phyloP scores from a whole-genome alignment of 345 rosid genomes.

The Eutrema yunnanense region DNA sequence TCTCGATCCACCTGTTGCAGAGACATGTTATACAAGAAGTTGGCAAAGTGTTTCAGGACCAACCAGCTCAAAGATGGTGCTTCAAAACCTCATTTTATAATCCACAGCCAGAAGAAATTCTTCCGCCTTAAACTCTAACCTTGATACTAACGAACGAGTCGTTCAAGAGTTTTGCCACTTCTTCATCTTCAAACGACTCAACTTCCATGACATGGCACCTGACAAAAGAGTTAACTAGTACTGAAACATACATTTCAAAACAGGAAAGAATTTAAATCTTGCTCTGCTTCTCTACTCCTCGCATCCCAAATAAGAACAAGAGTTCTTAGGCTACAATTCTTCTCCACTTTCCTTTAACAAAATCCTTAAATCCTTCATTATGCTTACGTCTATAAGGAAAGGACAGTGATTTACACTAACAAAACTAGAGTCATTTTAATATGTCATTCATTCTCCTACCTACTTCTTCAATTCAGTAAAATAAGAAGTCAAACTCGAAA shows the following conservation, averaged over 20 bases:
- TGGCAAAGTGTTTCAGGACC: not conserved
- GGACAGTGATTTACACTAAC: not conserved
- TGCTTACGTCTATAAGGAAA: not conserved
- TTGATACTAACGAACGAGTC: constrained; percentile 78
- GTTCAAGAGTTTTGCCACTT: constrained; percentile 69
- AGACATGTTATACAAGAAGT: constrained; percentile 17
- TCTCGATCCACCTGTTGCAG: constrained; percentile 81
- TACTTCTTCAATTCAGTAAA: not conserved
- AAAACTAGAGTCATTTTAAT: not conserved
- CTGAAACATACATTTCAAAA: not conserved
- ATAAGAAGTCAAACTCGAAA: not conserved
- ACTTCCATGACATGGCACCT: constrained; percentile 99
- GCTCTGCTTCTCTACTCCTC: not conserved
- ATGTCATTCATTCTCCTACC: not conserved
- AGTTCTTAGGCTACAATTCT: not conserved
- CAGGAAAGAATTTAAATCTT: not conserved
- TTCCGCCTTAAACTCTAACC: constrained; percentile 36
- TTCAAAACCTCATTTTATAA: not conserved
- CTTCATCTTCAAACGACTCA: constrained; percentile 84
- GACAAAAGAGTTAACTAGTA: not conserved
- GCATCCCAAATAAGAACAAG: not conserved
- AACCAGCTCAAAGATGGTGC: not conserved
- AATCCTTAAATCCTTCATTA: not conserved
- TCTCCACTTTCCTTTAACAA: not conserved
- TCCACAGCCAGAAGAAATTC: not conserved